Evolutionary conservation across 768 basidiomycete genomes (phyloP).

Genomic region (Rhodotorula kratochvilovae): DNA sequence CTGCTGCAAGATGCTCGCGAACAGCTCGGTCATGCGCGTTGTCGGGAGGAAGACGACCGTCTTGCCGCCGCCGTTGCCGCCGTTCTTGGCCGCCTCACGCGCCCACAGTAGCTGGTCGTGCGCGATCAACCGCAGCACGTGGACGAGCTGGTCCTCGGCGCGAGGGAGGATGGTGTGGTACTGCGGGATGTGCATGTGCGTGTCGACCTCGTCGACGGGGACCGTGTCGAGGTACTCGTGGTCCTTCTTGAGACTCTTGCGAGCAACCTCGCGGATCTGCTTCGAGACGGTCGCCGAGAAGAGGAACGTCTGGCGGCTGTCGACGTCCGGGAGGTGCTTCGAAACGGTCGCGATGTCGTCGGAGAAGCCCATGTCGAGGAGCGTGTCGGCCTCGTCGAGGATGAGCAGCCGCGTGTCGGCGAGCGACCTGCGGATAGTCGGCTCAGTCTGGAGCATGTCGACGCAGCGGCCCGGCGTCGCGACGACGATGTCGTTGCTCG

Average conservation of each 20-base stretch:
- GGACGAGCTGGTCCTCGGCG: slow-evolving; percentile 67
- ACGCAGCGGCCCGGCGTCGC: slow-evolving; percentile 51
- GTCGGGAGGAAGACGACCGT: slow-evolving; percentile 67
- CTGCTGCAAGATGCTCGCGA: slow-evolving; percentile 59
- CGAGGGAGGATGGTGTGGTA: slow-evolving; percentile 69
- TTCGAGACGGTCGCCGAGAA: slow-evolving; percentile 53
- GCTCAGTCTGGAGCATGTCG: slow-evolving; percentile 50
- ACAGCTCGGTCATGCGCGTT: slow-evolving; percentile 74
- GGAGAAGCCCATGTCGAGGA: slow-evolving; percentile 51
- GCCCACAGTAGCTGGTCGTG: slow-evolving; percentile 78
- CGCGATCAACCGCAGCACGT: slow-evolving; percentile 70
- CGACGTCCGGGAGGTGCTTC: slow-evolving; percentile 30
- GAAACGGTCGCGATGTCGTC: slow-evolving; percentile 67
- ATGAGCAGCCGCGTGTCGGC: slow-evolving; percentile 65
- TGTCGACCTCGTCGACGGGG: slow-evolving; percentile 57
- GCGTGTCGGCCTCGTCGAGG: slow-evolving; percentile 58
- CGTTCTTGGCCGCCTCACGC: slow-evolving; percentile 45
- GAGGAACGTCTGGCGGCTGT: slow-evolving; percentile 54
- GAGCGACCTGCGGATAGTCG: slow-evolving; percentile 57
- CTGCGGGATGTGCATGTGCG: slow-evolving; percentile 72
- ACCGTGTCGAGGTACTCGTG: slow-evolving; percentile 59
- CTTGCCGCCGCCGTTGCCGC: slow-evolving; percentile 43
- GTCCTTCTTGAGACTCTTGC: slow-evolving; percentile 45
- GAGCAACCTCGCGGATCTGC: slow-evolving; percentile 50
- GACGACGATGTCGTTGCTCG: slow-evolving; percentile 55